A percentile compares a stretch with the other conserved stretches of the same genome.
Conservation (phyloP, 208 protist genomes). For the Acanthamoeba divionensis region DNA sequence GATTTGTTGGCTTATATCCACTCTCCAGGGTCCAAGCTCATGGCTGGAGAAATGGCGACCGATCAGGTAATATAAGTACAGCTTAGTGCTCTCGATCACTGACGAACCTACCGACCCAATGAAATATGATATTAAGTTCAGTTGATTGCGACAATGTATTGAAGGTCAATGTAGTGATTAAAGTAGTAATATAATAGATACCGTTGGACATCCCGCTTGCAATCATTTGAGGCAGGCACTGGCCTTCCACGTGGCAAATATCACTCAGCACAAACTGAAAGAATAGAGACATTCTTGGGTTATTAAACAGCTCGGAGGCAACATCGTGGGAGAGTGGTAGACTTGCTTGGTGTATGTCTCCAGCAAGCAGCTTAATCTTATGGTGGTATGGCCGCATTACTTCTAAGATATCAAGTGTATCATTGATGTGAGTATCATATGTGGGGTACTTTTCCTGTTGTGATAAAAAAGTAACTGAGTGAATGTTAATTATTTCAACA, state of each 20-base stretch:
- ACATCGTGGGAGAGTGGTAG: background rate
- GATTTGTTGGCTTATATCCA: background rate
- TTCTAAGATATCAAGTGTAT: background rate
- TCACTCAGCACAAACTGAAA: slow-evolving; percentile 7
- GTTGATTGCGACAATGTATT: background rate
- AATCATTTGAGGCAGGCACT: slow-evolving; percentile 13
- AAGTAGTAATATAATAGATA: background rate
- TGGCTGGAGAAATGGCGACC: background rate
- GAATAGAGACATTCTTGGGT: background rate
- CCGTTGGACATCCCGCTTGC: background rate
- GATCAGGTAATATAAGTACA: slow-evolving; percentile 24
- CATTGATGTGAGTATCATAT: background rate
- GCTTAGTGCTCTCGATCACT: slow-evolving; percentile 8
- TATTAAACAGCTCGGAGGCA: background rate
- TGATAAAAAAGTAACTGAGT: background rate
- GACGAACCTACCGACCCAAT: slow-evolving; percentile 21
- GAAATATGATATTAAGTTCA: background rate
- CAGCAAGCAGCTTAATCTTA: slow-evolving; percentile 1
- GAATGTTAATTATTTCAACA: background rate
- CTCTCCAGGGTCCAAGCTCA: background rate
- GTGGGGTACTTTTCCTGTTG: slow-evolving; percentile 19
- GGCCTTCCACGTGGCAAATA: background rate
- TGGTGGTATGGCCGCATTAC: slow-evolving; percentile 22
- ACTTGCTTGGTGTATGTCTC: slow-evolving; percentile 36
- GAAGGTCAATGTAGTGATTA: background rate